Base-by-base conservation (phyloP, 1,284 basidiomycete species). In the Sporisorium reilianum region DNA sequence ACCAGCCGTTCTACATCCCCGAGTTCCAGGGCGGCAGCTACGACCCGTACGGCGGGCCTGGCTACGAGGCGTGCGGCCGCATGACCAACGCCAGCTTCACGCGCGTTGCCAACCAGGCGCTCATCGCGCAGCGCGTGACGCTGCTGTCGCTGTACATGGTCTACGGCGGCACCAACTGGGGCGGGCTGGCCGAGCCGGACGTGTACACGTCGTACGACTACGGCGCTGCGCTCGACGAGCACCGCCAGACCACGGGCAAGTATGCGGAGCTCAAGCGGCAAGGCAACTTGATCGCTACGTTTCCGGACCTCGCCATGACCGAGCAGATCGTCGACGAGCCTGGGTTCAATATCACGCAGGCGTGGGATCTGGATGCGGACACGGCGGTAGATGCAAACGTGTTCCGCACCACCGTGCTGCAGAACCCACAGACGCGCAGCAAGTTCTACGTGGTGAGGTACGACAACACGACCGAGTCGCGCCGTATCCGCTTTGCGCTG, bases 381-480 rank as follows among this genome's bases (percentile, higher is more conserved):
- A 3, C 45, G 3, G 25, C 46, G 1, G 58, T 74, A 34, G 41
- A 63, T 1, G 30, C 55, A 0, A 44, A 25, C 1, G 5, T 57
- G 18, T 55, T 75, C 14, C 54, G 71, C 2, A 63, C 66, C 12
- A 75, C 72, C 1, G 64, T 70, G 52, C 59, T 75, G 22, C 44
- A 61, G 14, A 75, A 75, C 42, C 63, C 70, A 0, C 41, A 69
- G 32, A 69, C 75, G 0, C 55, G 58, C 46, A 70, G 62, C 56
- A 59, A 88, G 4, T 94, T 93, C 85, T 92, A 90, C 78, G 88
- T 94, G 56, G 87, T 88, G 16, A 87, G 93, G 9, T 91, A 93
- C 74, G 64, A 61, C 50, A 68, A 84, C 30, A 81, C 76, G 2
- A 71, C 69, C 48, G 80, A 75, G 44, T 69, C 68, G 12, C 57